Conservation (phyloP, 148 eudicot species). For the Rhododendron mucronatum region DNA sequence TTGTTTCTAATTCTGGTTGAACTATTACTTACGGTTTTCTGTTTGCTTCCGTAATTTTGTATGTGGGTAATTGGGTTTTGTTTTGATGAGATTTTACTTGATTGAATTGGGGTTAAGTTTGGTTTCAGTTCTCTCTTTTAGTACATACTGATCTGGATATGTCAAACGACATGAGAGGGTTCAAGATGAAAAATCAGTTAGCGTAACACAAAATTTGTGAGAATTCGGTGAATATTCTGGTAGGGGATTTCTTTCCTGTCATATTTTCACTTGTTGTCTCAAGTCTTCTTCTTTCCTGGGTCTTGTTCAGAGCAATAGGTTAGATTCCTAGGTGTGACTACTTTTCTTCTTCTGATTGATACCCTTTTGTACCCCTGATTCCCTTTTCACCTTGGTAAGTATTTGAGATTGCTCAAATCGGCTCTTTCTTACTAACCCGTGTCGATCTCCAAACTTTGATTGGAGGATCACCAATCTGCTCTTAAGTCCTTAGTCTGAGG, state of each 20-base stretch:
- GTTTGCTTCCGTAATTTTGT: neutral
- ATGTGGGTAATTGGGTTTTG: neutral
- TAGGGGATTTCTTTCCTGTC: neutral
- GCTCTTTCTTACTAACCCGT: neutral
- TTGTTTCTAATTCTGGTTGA: neutral
- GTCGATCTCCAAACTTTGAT: neutral
- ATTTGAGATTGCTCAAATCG: neutral
- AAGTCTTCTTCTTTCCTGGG: neutral
- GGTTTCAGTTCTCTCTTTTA: neutral
- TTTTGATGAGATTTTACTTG: neutral
- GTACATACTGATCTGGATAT: neutral
- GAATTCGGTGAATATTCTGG: neutral
- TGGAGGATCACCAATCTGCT: neutral
- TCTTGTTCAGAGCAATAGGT: neutral
- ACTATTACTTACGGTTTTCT: neutral
- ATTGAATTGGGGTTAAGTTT: neutral
- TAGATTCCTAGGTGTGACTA: neutral
- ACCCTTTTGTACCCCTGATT: neutral
- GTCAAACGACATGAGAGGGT: neutral
- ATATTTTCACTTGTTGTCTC: neutral
- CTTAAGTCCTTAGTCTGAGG: neutral
- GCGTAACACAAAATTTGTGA: too few relatives aligned
- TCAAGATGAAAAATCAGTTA: neutral
- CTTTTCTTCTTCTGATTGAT: neutral
- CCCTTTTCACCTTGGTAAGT: neutral